Conservation (phyloP, 2,329 filamentous ascomycete species). For the Stylonectria norvegica region DNA sequence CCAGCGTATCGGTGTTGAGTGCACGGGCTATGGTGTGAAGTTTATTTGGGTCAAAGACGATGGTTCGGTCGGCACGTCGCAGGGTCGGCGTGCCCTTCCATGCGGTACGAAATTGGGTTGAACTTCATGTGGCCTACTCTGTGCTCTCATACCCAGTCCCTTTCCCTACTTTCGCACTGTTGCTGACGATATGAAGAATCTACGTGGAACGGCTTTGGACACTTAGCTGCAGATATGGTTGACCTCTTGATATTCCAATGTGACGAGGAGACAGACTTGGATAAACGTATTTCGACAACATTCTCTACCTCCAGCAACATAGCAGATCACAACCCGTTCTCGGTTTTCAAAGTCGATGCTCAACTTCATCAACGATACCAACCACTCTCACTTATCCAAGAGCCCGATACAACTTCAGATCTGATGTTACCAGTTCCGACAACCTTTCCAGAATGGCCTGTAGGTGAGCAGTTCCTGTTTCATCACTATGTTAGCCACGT, state of each 20-base stretch:
- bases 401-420: background rate
- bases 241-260: constrained; percentile 3
- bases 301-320: background rate
- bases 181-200: background rate
- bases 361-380: background rate
- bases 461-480: constrained; percentile 1
- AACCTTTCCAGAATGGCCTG: background rate
- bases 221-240: constrained; percentile 1
- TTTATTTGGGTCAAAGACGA: constrained; percentile 3
- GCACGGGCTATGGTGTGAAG: constrained; percentile 1
- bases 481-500: constrained; percentile 4
- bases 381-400: background rate
- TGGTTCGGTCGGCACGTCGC: background rate
- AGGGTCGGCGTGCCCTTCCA: constrained; percentile 5
- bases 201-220: constrained; percentile 3
- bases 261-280: background rate
- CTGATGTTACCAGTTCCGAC: background rate
- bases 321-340: background rate
- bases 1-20: constrained; percentile 3
- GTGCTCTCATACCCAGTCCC: background rate
- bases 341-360: background rate
- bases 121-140: background rate
- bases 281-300: background rate
- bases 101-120: constrained; percentile 1
- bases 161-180: background rate